Conservation (phyloP, 495 filamentous ascomycete species). For the Penicillium fimorum region DNA sequence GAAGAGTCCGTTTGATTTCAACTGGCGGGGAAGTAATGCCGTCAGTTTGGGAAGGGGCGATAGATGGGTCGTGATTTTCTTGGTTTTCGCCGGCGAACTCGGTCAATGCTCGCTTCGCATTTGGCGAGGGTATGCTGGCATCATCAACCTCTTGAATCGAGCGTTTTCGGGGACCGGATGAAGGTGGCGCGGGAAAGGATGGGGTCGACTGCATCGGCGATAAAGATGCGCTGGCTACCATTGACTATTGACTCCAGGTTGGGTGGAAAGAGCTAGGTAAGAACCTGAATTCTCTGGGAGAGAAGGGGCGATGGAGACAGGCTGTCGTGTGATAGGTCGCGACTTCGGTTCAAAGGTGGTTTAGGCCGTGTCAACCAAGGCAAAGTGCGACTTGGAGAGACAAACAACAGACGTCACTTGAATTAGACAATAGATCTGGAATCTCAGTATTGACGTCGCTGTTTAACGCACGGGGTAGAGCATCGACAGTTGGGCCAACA, state of each 20-base stretch:
- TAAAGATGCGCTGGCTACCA: conserved; percentile 18
- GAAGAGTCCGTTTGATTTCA: background rate
- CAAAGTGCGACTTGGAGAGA: background rate
- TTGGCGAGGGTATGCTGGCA: conserved; percentile 14
- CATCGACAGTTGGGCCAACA: conserved; percentile 9
- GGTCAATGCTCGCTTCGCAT: conserved; percentile 17
- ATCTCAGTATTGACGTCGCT: background rate
- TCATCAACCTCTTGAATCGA: conserved; percentile 35
- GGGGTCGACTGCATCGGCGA: conserved; percentile 19
- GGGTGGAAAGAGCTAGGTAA: background rate
- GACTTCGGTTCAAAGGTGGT: background rate
- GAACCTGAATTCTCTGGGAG: background rate
- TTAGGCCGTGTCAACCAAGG: background rate
- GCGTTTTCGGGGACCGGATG: conserved; percentile 27
- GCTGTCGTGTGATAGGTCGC: conserved; percentile 11
- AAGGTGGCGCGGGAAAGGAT: conserved; percentile 20
- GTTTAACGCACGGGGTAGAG: background rate
- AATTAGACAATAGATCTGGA: background rate
- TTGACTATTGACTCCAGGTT: conserved; percentile 8
- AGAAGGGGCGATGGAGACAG: conserved; percentile 1
- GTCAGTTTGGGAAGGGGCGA: background rate
- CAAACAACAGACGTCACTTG: background rate
- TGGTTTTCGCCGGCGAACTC: conserved; percentile 23
- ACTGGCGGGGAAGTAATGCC: background rate
- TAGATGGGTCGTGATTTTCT: conserved; percentile 28